Conservation (phyloP, 2,329 filamentous ascomycete species). For the Cladophialophora carrionii region DNA sequence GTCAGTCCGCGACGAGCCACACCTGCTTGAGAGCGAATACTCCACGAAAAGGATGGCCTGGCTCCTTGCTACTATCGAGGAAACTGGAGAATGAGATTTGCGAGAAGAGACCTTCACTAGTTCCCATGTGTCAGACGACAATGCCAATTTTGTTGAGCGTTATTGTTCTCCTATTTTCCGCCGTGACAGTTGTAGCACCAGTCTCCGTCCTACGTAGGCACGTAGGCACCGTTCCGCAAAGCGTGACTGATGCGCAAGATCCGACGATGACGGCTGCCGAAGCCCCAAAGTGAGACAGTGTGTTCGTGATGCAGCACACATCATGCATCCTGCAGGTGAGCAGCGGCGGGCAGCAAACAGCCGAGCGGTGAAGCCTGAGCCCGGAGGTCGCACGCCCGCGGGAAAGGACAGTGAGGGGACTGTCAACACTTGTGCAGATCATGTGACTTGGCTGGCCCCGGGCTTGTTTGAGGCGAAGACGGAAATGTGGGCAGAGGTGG, state of each 20-base stretch:
- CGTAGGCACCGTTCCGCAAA: too few relatives aligned
- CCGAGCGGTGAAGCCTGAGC: background rate
- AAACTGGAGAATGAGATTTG: background rate
- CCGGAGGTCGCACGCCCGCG: background rate
- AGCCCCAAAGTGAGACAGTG: constrained; percentile 20
- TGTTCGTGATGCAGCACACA: constrained; percentile 14
- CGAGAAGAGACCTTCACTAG: background rate
- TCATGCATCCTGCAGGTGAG: constrained; percentile 16
- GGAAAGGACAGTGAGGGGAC: too few relatives aligned
- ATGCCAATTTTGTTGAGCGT: background rate
- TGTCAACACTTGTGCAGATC: constrained; percentile 5
- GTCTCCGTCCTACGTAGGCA: background rate
- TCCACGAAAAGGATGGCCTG: background rate
- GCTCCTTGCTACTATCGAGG: background rate
- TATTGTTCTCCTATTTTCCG: constrained; percentile 1
- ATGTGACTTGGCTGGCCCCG: constrained; percentile 11
- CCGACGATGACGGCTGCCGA: constrained; percentile 18
- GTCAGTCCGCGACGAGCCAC: background rate
- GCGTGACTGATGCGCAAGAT: background rate
- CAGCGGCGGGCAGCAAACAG: constrained; percentile 5
- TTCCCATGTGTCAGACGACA: background rate
- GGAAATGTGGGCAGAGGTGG: constrained; percentile 4
- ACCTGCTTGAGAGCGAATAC: background rate
- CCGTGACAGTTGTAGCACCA: background rate
- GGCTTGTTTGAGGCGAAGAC: constrained; percentile 11